Evolutionary conservation across 2,329 filamentous ascomycete genomes (phyloP), one percentile per base, ranked within the genome.

Genomic region (Ophiostoma angusticollis): DNA sequence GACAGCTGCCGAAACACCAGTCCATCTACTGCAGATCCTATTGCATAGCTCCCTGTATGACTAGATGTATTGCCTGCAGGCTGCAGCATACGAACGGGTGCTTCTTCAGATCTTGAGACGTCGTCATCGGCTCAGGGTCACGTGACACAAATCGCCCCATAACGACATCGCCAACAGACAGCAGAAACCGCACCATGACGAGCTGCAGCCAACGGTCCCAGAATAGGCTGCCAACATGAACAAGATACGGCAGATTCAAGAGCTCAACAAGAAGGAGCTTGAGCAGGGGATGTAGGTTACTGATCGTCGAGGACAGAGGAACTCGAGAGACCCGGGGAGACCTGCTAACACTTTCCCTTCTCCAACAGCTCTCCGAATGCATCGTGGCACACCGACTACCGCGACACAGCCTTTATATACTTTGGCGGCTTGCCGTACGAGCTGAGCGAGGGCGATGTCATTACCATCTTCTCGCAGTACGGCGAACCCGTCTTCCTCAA

Each of bases 331-430:
- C n/a, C n/a, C n/a, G n/a, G n/a, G n/a, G n/a, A n/a, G n/a, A n/a
- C n/a, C n/a, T n/a, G 18, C 29, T 37, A 16, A 27, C 34, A 12
- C 16, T 18, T 6, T 28, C 4, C 12, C 12, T 32, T 7, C 28
- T 7, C 9, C 14, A 18, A 22, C 52, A 87, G 85, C 50, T 71
- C 80, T 3, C 80, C 87, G 30, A 78, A 86, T 61, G 89, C 81
- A 47, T 95, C 89, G 41, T 96, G 89, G 89, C 89, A 96, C 58
- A 80, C 81, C 58, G 93, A 98, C 65, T 98, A 96, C 63, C 84
- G 85, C 62, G 91, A 59, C 64, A 96, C 91, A 2, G 93, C 91
- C 43, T 98, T 89, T 59, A 67, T 98, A 56, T 94, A 95, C 67
- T 87, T 98, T 50, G 93, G 93, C 54, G 89, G 89, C 21, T 72